Evolutionary conservation across 108 stramenopile species (phyloP), one percentile per base, ranked within the genome.

Genomic region (Skeletonema costatum): DNA sequence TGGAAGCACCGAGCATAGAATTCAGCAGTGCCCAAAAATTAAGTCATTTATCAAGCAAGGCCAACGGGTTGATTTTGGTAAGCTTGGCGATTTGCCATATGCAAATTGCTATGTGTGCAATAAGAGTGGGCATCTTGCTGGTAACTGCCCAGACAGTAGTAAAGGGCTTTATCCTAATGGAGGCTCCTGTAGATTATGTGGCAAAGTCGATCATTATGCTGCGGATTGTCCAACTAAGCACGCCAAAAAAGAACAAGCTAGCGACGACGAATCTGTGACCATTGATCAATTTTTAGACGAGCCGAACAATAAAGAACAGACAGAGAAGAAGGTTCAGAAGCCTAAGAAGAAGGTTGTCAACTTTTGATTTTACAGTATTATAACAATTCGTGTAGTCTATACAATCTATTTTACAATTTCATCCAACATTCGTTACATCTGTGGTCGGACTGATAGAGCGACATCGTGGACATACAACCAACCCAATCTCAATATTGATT

Each of bases 31-130:
- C 68, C 88, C 89, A 10, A 81, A 87, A 64, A 62, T 85, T 10
- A 77, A 75, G 58, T 53, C 60, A 1, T 62, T 62, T 14, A 63
- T 78, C 30, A 64, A 59, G 16, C 46, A 7, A 35, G 81, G 73
- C 21, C 74, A 50, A 58, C 60, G 75, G 32, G 67, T 87, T 62
- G 73, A 79, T 50, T 80, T 64, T 36, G 67, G 71, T 46, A 77
- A 82, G 32, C 14, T 79, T 3, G 85, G 85, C 17, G 78, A 83
- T 58, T 70, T 95, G 13, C 94, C 94, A 9, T 91, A 63, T 74
- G 92, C 92, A 21, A 82, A 73, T n/a, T 95, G 94, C 60, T 95
- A 87, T 79, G 67, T 95, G 17, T 95, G 94, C 73, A 74, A 85
- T 29, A 44, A 86, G 68, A 84, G 63, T 77, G 94, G 94, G 30